Conservation (phyloP, 2,329 filamentous ascomycete species). For the Botrytis medusae region DNA sequence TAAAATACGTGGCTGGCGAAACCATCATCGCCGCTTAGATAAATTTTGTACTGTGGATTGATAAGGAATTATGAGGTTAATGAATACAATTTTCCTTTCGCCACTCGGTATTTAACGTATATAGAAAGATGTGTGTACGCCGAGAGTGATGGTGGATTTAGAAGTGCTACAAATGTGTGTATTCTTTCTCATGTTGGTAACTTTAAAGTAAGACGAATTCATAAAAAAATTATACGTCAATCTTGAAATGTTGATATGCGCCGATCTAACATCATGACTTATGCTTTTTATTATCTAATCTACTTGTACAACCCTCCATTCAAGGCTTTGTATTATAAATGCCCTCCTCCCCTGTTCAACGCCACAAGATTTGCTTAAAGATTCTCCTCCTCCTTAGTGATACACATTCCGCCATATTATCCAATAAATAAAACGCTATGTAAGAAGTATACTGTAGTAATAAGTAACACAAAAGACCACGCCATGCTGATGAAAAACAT, state of each 20-base stretch:
- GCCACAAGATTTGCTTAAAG: constrained; percentile 1
- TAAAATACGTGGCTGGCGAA: not conserved
- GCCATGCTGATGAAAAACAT: not conserved
- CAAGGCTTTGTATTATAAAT: not conserved
- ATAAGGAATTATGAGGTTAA: not conserved
- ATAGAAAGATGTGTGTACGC: not conserved
- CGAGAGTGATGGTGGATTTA: not conserved
- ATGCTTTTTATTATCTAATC: not conserved
- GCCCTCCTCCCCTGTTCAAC: not conserved
- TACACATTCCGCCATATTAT: constrained; percentile 6
- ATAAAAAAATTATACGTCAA: not conserved
- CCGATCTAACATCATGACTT: constrained; percentile 4
- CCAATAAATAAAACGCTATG: constrained; percentile 7
- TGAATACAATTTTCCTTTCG: not conserved
- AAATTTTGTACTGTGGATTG: not conserved
- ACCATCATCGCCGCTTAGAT: not conserved
- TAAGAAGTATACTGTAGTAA: not conserved
- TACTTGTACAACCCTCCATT: not conserved
- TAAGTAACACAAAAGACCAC: not conserved
- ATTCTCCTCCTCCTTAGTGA: not conserved
- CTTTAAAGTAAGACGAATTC: not conserved
- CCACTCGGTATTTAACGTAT: not conserved
- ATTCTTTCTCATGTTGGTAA: not conserved
- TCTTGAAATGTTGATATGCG: not conserved
- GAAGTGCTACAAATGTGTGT: not conserved